Evolutionary conservation across 306 rosid species (phyloP).

Genomic region (Quercus berberidifolia): DNA sequence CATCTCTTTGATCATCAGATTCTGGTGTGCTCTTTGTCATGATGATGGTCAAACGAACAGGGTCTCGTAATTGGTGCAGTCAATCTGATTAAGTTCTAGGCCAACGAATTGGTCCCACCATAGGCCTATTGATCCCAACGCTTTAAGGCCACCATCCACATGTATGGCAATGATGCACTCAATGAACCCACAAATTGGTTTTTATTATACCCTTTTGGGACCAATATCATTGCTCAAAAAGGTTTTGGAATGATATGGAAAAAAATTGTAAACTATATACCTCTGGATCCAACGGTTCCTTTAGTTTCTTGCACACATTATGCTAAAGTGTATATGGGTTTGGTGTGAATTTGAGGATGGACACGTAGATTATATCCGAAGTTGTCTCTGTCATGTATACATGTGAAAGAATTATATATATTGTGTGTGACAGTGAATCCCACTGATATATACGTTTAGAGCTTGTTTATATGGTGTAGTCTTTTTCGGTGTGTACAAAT

Average conservation of each 20-base stretch:
- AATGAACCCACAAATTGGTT: conserved; percentile 4
- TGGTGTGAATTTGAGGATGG: neutral
- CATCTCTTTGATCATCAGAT: conserved; percentile 12
- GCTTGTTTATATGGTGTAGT: no score
- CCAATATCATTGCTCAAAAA: conserved; percentile 2
- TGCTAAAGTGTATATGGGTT: neutral
- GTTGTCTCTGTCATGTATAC: neutral
- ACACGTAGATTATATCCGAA: neutral
- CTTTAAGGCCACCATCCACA: conserved; percentile 28
- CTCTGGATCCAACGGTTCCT: conserved; percentile 19
- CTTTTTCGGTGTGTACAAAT: neutral
- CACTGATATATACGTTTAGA: neutral
- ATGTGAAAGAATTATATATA: neutral
- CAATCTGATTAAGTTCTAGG: conserved; percentile 34
- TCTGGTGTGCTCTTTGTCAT: conserved; percentile 44
- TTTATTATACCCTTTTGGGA: conserved; percentile 16
- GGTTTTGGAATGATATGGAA: conserved; percentile 1
- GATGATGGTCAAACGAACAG: conserved; percentile 42
- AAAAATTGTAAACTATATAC: neutral
- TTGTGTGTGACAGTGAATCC: neutral
- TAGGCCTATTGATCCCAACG: conserved; percentile 16
- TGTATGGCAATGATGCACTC: conserved; percentile 33
- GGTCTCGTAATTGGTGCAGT: conserved; percentile 69
- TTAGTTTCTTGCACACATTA: neutral
- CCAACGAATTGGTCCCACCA: conserved; percentile 32